Percentiles rank a stretch among this genome's conserved stretches.
phyloP scores from a whole-genome alignment of 345 rosid species.

The Citrus australasica region DNA sequence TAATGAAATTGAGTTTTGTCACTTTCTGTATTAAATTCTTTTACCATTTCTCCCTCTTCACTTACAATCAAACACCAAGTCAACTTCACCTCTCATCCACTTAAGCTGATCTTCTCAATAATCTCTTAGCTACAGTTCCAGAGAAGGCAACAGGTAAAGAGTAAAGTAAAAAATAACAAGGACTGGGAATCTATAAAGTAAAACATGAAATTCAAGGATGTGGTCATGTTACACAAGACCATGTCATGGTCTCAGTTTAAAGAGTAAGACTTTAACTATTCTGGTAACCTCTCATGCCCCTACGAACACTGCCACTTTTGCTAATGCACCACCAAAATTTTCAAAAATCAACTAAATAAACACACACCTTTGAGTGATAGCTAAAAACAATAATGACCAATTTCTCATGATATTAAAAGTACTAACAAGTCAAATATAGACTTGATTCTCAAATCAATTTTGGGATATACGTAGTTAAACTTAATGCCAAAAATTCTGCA shows the following conservation, averaged over 20 bases:
- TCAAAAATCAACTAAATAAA: background rate
- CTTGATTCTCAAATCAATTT: constrained; percentile 5
- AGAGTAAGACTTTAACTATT: background rate
- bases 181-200: background rate
- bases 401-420: background rate
- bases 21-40: background rate
- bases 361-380: background rate
- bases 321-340: background rate
- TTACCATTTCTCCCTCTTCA: background rate
- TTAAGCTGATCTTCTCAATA: background rate
- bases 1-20: background rate
- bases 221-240: background rate
- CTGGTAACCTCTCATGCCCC: background rate
- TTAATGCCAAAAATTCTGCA: background rate
- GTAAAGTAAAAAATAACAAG: background rate
- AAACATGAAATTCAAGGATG: background rate
- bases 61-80: background rate
- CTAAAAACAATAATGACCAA: background rate
- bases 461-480: background rate
- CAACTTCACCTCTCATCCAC: background rate
- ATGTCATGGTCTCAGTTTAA: background rate
- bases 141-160: background rate
- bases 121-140: background rate
- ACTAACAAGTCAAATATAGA: background rate
- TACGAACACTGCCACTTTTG: background rate